Evolutionary conservation across 495 filamentous ascomycete species (phyloP).

Genomic region (Neurospora intermedia): DNA sequence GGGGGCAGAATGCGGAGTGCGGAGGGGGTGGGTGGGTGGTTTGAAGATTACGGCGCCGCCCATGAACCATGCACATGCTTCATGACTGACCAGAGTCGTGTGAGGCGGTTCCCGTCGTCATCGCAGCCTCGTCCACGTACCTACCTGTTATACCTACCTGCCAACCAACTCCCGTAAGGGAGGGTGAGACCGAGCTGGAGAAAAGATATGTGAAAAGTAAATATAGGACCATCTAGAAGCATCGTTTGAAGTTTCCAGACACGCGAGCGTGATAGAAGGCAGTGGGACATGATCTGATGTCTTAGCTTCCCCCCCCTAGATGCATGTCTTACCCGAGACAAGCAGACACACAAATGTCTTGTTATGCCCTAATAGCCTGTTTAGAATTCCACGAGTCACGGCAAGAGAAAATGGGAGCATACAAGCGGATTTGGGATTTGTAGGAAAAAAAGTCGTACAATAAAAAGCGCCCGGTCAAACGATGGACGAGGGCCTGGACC

Average conservation of each 20-base stretch:
- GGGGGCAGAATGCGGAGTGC: neutral
- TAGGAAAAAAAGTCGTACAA: neutral
- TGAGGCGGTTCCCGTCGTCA: neutral
- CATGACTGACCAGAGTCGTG: neutral
- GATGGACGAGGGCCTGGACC: neutral
- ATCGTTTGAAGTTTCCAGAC: neutral
- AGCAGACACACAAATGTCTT: neutral
- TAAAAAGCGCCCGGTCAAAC: neutral
- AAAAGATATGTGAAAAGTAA: neutral
- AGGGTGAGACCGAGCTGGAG: neutral
- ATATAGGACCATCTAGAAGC: neutral
- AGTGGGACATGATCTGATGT: neutral
- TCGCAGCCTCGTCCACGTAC: neutral
- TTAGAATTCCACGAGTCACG: neutral
- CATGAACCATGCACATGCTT: neutral
- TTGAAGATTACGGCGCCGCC: neutral
- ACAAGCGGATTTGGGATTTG: neutral
- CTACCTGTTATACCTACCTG: neutral
- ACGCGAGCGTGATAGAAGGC: neutral
- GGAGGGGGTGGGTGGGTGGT: neutral
- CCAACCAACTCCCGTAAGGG: neutral
- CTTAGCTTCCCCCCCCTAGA: neutral
- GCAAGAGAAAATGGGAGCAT: neutral
- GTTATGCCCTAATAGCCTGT: neutral
- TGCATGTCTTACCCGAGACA: neutral